These are phyloP conservation scores for Coelastrella sp. DNA, from an alignment of 139 green algal genomes.

Conservation along the genomic window DNA sequence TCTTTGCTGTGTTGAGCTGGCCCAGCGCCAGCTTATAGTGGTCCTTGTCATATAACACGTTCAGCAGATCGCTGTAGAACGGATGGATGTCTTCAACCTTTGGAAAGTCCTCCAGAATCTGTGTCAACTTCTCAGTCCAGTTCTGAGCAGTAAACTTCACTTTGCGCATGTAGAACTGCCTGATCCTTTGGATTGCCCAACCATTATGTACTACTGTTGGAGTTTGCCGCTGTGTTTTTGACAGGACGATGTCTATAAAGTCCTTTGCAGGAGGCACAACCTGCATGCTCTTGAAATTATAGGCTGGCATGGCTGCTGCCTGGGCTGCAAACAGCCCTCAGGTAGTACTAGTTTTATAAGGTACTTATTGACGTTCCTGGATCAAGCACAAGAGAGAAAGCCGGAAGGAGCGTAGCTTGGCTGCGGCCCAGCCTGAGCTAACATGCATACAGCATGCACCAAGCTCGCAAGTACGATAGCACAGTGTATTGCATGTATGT, in stretches of 20 bases:
- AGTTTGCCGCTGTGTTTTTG: slow-evolving; percentile 96
- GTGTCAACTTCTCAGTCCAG: slow-evolving; percentile 94
- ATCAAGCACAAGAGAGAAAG: not conserved
- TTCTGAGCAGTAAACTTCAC: slow-evolving; percentile 94
- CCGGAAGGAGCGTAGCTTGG: not conserved
- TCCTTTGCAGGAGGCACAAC: slow-evolving; percentile 93
- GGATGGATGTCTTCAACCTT: slow-evolving; percentile 98
- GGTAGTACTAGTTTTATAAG: not conserved
- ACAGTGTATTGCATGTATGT: too few relatives aligned
- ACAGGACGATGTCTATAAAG: slow-evolving; percentile 99
- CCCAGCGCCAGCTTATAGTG: slow-evolving; percentile 99
- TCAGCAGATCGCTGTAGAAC: slow-evolving; percentile 98
- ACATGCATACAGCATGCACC: too few relatives aligned
- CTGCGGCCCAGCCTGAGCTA: not conserved
- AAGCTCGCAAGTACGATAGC: too few relatives aligned
- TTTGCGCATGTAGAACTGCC: slow-evolving; percentile 99
- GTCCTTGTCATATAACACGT: slow-evolving; percentile 99
- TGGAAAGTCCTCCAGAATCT: slow-evolving; percentile 98
- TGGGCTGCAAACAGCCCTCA: not conserved
- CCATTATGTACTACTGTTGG: slow-evolving; percentile 99
- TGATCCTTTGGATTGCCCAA: slow-evolving; percentile 95
- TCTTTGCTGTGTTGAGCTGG: slow-evolving; percentile 94
- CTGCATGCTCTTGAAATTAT: slow-evolving; percentile 98
- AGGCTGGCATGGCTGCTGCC: slow-evolving; percentile 76
- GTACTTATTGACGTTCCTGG: not conserved